Evolutionary conservation across 164 flowering plant species (phyloP).

Genomic region (Tetracentron sinense): DNA sequence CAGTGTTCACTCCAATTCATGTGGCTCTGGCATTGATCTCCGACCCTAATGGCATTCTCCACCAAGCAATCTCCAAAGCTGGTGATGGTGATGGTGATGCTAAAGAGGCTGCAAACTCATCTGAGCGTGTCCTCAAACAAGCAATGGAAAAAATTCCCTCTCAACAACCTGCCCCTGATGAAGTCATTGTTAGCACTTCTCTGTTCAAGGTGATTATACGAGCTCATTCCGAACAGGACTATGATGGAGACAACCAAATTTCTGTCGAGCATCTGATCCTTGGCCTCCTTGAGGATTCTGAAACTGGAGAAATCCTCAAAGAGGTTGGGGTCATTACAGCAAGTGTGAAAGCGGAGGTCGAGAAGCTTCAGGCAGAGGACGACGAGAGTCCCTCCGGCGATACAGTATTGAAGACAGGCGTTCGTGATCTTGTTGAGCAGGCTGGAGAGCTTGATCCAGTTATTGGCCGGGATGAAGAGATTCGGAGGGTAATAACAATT

Average conservation of each 20-base stretch:
- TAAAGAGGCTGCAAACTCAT: constrained; percentile 52
- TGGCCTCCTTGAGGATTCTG: not conserved
- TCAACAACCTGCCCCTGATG: no score
- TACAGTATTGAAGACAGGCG: not conserved
- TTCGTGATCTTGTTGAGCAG: not conserved
- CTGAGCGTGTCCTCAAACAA: constrained; percentile 58
- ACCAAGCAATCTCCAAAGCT: constrained; percentile 54
- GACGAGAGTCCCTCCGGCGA: not conserved
- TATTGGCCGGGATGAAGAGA: not conserved
- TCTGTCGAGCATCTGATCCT: not conserved
- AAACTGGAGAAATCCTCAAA: not conserved
- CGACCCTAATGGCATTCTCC: constrained; percentile 59
- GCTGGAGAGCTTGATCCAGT: not conserved
- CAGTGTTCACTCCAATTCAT: constrained; percentile 71
- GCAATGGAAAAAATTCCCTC: constrained; percentile 11
- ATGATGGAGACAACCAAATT: no score
- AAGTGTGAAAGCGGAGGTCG: not conserved
- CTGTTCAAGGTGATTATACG: no score
- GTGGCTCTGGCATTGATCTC: constrained; percentile 48
- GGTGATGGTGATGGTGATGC: constrained; percentile 59
- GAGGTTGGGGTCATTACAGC: not conserved
- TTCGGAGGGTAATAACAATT: not conserved
- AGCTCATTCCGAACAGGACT: no score
- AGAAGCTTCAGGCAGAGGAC: not conserved
- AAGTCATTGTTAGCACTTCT: no score